A percentile compares a stretch with the other conserved stretches of the same genome.
Evolutionary conservation across 768 basidiomycete species (phyloP).

Genomic region (Suillus bovinus): DNA sequence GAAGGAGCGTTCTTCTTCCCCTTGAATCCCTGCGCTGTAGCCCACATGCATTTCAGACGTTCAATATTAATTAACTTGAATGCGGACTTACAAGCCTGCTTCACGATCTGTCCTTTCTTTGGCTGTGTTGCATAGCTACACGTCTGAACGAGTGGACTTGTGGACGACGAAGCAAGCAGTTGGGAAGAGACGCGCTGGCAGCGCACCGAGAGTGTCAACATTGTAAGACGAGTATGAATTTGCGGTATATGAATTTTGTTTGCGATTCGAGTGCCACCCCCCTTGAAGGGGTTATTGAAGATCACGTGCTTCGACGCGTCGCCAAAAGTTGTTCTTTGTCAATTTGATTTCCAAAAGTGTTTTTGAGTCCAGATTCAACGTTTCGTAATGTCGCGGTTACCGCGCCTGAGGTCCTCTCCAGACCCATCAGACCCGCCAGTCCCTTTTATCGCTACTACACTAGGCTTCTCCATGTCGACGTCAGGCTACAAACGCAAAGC

Average conservation of each 20-base stretch:
- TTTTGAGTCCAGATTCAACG: too few relatives aligned
- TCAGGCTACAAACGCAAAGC: constrained; percentile 33
- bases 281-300: not conserved
- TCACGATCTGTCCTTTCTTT: constrained; percentile 5
- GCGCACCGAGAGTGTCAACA: not conserved
- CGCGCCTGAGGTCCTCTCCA: constrained; percentile 16
- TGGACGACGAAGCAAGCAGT: not conserved
- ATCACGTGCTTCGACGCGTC: constrained; percentile 33
- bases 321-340: constrained; percentile 19
- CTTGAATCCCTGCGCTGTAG: constrained; percentile 4
- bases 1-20: not conserved
- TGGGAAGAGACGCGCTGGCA: not conserved
- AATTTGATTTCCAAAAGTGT: too few relatives aligned
- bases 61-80: not conserved
- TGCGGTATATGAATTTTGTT: not conserved
- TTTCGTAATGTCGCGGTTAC: constrained; percentile 21
- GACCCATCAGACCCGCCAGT: constrained; percentile 11
- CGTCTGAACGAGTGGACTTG: constrained; percentile 3
- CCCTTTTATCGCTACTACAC: constrained; percentile 4
- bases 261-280: not conserved
- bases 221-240: not conserved
- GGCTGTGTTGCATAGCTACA: constrained; percentile 8
- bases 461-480: constrained; percentile 1
- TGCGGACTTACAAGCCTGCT: constrained; percentile 5
- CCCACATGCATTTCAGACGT: not conserved